Base-by-base conservation (phyloP, 768 basidiomycete species). In the Phylloporus sp. region DNA sequence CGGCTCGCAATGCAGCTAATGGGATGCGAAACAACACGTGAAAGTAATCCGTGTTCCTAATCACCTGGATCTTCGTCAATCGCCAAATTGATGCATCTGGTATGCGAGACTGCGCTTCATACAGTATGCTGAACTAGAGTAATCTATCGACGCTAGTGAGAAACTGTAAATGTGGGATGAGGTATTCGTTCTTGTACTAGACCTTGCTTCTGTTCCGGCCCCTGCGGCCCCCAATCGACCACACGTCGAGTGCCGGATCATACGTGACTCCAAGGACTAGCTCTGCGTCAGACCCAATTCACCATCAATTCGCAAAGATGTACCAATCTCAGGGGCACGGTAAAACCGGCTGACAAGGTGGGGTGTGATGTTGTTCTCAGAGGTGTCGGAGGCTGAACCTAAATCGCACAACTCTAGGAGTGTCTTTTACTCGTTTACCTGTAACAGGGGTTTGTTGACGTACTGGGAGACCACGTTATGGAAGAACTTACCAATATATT, bases 191-290 rank as follows among this genome's bases (percentile, higher is more conserved):
- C n/a, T n/a, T n/a, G n/a, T n/a, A n/a, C n/a, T n/a, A n/a, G n/a
- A n/a, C n/a, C n/a, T n/a, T n/a, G n/a, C n/a, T n/a, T n/a, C n/a
- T n/a, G n/a, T n/a, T n/a, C n/a, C n/a, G n/a, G n/a, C n/a, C n/a
- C n/a, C n/a, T n/a, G n/a, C n/a, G n/a, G n/a, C 95, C 98, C 2
- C 94, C 97, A 52, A 95, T 85, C 9, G 94, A 95, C 97, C 97
- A 98, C 27, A 97, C 80, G 64, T 98, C 95, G 24, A 99, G 79
- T 0, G 94, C 80, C 7, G 88, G 84, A 72, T 98, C 97, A 62
- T 97, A 98, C 0, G 95, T 93, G 27, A 89, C 81, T 28, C 97
- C 97, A 50, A 99, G 84, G 64, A 98, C 95, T 97, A 60, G 23
- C 18, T 44, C 26, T 41, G 52, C 44, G 55, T 64, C 32, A 65